phyloP scores from a whole-genome alignment of 192 early-diverging fungal species.

The Coemansia erecta region DNA sequence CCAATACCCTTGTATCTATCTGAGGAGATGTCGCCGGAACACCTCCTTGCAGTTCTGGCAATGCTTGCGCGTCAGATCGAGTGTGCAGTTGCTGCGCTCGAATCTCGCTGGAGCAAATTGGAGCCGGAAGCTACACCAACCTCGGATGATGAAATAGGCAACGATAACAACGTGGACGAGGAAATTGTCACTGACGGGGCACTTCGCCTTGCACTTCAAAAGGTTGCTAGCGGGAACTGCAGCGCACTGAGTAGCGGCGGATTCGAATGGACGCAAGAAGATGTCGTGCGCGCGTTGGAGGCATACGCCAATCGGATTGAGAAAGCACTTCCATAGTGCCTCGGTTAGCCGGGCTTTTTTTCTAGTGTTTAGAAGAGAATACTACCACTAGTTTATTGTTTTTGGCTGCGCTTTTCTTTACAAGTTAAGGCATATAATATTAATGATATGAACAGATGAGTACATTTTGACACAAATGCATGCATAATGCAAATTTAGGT shows the following conservation, averaged over 20 bases:
- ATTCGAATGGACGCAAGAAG: slow-evolving; percentile 44
- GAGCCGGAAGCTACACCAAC: not conserved
- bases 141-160: slow-evolving; percentile 4
- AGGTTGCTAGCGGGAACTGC: slow-evolving; percentile 19
- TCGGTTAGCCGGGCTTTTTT: too few relatives aligned
- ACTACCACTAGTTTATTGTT: too few relatives aligned
- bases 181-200: slow-evolving; percentile 12
- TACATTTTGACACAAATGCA: not conserved
- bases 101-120: slow-evolving; percentile 7
- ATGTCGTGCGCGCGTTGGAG: slow-evolving; percentile 34
- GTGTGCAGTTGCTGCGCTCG: slow-evolving; percentile 34
- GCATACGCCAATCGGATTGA: slow-evolving; percentile 19
- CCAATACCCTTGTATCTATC: slow-evolving; percentile 44
- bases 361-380: too few relatives aligned
- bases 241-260: slow-evolving; percentile 3
- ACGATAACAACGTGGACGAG: slow-evolving; percentile 39
- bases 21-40: slow-evolving; percentile 44
- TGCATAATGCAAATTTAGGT: slow-evolving; percentile 7
- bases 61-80: slow-evolving; percentile 49
- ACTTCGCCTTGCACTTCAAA: slow-evolving; percentile 27
- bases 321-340: not conserved
- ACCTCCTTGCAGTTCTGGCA: slow-evolving; percentile 32
- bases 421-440: not conserved
- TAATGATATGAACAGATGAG: not conserved
- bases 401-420: not conserved